Conservation (phyloP, 164 flowering plant genomes). For the Stephania yunnanensis region DNA sequence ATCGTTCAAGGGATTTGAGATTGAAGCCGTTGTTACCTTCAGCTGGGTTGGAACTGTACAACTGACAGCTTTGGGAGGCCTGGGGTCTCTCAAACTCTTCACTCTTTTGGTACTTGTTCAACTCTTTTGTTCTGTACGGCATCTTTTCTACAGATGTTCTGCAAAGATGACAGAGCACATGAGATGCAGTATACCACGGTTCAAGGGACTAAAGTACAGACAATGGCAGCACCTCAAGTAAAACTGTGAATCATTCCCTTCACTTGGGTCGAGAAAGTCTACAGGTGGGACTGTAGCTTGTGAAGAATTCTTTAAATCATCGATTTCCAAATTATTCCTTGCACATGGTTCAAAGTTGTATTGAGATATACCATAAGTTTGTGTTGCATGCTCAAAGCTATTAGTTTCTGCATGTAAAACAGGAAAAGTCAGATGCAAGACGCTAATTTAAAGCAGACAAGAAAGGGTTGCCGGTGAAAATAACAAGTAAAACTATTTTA, state of each 20-base stretch:
- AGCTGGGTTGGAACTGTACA: conserved; percentile 1
- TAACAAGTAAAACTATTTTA: background rate
- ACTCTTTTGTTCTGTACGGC: background rate
- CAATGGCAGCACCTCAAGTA: conserved; percentile 23
- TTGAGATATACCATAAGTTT: conserved; percentile 19
- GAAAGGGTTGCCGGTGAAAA: background rate
- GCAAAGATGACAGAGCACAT: conserved; percentile 15
- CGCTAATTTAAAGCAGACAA: conserved; percentile 1
- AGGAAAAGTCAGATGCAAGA: conserved; percentile 13
- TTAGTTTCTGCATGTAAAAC: conserved; percentile 28
- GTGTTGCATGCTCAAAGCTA: conserved; percentile 18
- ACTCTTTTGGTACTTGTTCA: conserved; percentile 11
- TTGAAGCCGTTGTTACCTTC: conserved; percentile 1
- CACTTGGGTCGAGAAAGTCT: conserved; percentile 14
- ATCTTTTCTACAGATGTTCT: conserved; percentile 23
- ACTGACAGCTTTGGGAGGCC: background rate
- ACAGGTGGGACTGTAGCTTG: conserved; percentile 17
- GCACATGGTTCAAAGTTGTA: conserved; percentile 13
- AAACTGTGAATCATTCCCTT: conserved; percentile 11
- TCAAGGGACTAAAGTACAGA: background rate
- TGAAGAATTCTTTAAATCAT: conserved; percentile 18
- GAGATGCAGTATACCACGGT: background rate
- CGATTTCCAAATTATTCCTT: conserved; percentile 11
- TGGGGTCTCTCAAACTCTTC: conserved; percentile 12
- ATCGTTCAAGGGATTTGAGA: background rate